phyloP scores from a whole-genome alignment of 768 basidiomycete genomes.

The Xerocomellus chrysenteron region DNA sequence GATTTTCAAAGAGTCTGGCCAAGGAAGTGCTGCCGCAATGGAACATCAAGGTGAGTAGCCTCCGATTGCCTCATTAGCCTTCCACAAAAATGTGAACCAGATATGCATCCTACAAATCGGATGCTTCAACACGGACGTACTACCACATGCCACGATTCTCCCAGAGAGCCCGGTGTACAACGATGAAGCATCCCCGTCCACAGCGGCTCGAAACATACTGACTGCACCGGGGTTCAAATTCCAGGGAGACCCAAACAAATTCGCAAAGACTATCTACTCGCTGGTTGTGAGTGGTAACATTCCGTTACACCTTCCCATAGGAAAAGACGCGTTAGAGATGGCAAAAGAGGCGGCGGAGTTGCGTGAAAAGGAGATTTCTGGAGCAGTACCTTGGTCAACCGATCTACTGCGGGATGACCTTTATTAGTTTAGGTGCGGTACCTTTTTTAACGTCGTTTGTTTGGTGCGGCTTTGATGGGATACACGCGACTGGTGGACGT shows the following conservation, averaged over 20 bases:
- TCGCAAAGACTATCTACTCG: conserved; percentile 4
- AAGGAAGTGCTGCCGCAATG: conserved; percentile 41
- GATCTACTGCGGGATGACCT: conserved; percentile 8
- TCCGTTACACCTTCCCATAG: conserved; percentile 13
- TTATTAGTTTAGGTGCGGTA: not conserved
- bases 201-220: not conserved
- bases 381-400: conserved; percentile 4
- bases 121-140: conserved; percentile 9
- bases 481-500: no score
- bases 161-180: conserved; percentile 11
- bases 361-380: conserved; percentile 1
- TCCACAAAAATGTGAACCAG: not conserved
- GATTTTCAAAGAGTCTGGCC: conserved; percentile 32
- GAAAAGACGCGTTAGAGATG: conserved; percentile 10
- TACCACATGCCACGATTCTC: not conserved
- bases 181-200: not conserved
- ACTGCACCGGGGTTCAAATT: not conserved
- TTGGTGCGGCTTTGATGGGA: not conserved
- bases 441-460: no score
- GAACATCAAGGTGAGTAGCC: conserved; percentile 34
- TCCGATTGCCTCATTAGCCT: not conserved
- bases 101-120: conserved; percentile 21
- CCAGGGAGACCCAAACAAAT: conserved; percentile 14
- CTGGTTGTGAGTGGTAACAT: conserved; percentile 6
- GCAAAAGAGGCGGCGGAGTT: not conserved